phyloP scores from a whole-genome alignment of 1,284 basidiomycete genomes.

The Trichosporon faecale region DNA sequence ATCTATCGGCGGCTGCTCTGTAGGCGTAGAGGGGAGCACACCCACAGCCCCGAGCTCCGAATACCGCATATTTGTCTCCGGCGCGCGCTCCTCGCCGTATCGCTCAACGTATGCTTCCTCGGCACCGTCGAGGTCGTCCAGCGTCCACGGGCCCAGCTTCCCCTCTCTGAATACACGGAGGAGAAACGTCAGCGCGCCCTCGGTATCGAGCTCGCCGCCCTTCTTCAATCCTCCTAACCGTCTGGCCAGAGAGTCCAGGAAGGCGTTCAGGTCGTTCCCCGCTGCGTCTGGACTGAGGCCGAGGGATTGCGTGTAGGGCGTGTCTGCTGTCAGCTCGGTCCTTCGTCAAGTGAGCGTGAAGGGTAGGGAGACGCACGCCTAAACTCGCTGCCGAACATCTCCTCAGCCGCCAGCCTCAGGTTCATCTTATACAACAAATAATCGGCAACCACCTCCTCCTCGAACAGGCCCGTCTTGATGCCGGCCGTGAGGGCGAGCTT shows the following conservation, averaged over 20 bases:
- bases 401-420: constrained; percentile 55
- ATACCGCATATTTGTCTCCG: background rate
- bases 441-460: constrained; percentile 74
- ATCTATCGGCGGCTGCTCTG: background rate
- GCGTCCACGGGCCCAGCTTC: constrained; percentile 57
- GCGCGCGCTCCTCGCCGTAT: background rate
- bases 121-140: constrained; percentile 52
- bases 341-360: background rate
- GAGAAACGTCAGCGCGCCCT: constrained; percentile 73
- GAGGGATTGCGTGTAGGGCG: constrained; percentile 58
- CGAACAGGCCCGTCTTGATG: constrained; percentile 90
- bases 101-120: constrained; percentile 14
- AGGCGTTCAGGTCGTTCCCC: constrained; percentile 61
- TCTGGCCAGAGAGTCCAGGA: constrained; percentile 66
- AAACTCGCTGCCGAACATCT: constrained; percentile 37
- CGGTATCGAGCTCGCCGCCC: constrained; percentile 68
- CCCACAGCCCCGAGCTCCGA: background rate
- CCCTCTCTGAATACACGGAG: constrained; percentile 77
- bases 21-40: background rate
- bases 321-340: constrained; percentile 21
- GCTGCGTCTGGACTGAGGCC: background rate
- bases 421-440: constrained; percentile 89
- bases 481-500: constrained; percentile 95
- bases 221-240: constrained; percentile 76
- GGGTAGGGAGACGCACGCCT: background rate